Conservation (phyloP, 495 filamentous ascomycete species). For the Diplogelasinospora grovesii region DNA sequence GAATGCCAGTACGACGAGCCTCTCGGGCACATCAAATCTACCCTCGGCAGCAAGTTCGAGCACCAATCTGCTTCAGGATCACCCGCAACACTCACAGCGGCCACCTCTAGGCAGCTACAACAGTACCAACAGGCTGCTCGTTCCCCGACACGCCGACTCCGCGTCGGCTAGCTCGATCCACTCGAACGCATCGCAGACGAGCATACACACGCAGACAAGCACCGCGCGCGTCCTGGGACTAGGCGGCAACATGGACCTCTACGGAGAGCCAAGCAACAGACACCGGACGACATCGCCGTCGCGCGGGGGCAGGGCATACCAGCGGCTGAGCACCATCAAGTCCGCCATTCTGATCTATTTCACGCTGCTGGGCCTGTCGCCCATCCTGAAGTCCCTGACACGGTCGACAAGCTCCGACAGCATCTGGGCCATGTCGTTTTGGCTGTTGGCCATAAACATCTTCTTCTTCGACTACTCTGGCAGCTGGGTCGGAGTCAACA, state of each 20-base stretch:
- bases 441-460: constrained; percentile 89
- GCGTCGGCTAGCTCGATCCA: constrained; percentile 32
- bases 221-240: neutral
- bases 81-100: constrained; percentile 4
- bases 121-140: constrained; percentile 18
- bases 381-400: constrained; percentile 90
- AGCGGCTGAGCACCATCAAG: constrained; percentile 54
- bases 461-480: constrained; percentile 93
- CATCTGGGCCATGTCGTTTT: constrained; percentile 94
- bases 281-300: constrained; percentile 2
- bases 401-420: constrained; percentile 82
- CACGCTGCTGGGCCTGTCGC: constrained; percentile 80
- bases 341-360: constrained; percentile 92
- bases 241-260: neutral
- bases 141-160: constrained; percentile 18
- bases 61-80: constrained; percentile 27
- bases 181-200: constrained; percentile 28
- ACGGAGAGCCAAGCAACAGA: constrained; percentile 1
- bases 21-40: constrained; percentile 22
- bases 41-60: constrained; percentile 36
- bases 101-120: constrained; percentile 8
- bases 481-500: constrained; percentile 42
- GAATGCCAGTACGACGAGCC: constrained; percentile 19
- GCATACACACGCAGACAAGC: constrained; percentile 14
- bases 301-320: constrained; percentile 23